Base-by-base conservation (phyloP, 2,329 filamentous ascomycete genomes). In the Juglanconis oblonga region DNA sequence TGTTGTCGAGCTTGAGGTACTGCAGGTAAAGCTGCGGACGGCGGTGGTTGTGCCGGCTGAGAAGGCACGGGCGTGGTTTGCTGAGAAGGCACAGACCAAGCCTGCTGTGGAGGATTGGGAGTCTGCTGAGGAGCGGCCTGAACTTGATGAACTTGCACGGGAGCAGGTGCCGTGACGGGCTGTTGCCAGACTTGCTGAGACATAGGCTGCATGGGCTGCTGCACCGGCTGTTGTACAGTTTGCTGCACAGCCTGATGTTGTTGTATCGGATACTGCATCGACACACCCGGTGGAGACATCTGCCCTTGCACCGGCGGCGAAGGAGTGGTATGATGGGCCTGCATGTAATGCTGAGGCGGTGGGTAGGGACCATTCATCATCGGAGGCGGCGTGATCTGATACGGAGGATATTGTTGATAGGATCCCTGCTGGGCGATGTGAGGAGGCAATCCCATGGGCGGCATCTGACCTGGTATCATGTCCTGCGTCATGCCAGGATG, bases 371-470 rank as follows among this genome's bases (percentile, higher is more conserved):
- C 58, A 47, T 52, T 52, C 38, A 55, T 42, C 51, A 55, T 55
- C 6, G 61, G 61, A 31, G 58, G 61, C 17, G 58, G 54, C 6
- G 61, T 58, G 17, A 58, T 55, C 17, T 63, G 61, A 31, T 55
- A 55, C 8, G 51, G 58, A 29, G 58, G 61, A 11, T 63, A 63
- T 24, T 61, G 61, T 24, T 58, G 62, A 40, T 62, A 62, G 5
- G 11, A 47, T 4, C 54, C 54, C 36, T 57, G 58, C 24, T 61
- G 61, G 3, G 44, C 42, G 51, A 61, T 44, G n/a, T 63, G 58
- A 49, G 58, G 57, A 32, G 61, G 51, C 6, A 58, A 4, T 9
- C 54, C 53, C n/a, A n/a, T 35, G 33, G 44, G 49, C 17, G 48
- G 50, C 32, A 57, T 45, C 8, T 59, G 57, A 33, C 61, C 58